These are phyloP conservation scores for Haplosporangium sp. DNA, from an alignment of 371 early-diverging fungal genomes.

Conservation along the genomic window DNA sequence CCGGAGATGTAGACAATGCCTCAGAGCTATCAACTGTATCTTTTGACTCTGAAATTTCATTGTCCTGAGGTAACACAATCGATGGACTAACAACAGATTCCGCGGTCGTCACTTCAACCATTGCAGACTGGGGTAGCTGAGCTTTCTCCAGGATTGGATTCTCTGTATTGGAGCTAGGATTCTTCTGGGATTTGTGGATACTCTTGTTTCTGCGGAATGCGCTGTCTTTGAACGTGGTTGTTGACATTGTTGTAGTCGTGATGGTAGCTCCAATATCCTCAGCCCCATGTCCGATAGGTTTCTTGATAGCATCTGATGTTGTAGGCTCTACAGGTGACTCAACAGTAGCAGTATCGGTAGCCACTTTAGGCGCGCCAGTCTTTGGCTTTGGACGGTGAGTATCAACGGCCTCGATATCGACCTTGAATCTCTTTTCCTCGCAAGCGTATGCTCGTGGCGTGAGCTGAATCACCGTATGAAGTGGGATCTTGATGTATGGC, in stretches of 20 bases:
- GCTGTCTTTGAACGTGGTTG: conserved; percentile 47
- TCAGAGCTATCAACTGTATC: neutral
- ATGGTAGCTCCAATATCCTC: conserved; percentile 43
- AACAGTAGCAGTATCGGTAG: conserved; percentile 5
- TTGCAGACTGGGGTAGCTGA: conserved; percentile 19
- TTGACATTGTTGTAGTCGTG: conserved; percentile 51
- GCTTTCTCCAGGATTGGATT: conserved; percentile 18
- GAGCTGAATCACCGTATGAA: conserved; percentile 95
- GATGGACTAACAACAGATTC: conserved; percentile 27
- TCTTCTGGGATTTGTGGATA: conserved; percentile 8
- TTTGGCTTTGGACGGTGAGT: conserved; percentile 80
- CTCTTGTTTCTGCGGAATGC: conserved; percentile 32
- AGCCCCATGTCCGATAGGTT: conserved; percentile 14
- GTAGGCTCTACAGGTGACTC: conserved; percentile 12
- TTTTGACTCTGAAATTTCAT: neutral
- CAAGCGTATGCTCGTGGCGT: conserved; percentile 97
- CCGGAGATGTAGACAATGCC: conserved; percentile 5
- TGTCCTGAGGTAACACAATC: conserved; percentile 15
- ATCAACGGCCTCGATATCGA: conserved; percentile 89
- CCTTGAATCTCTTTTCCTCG: conserved; percentile 87
- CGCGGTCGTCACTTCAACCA: conserved; percentile 10
- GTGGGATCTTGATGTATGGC: conserved; percentile 96
- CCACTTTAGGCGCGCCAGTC: conserved; percentile 19
- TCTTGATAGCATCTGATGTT: conserved; percentile 1
- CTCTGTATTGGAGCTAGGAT: neutral